These are phyloP conservation scores for Flaveria sonorensis DNA, from an alignment of 129 eudicot genomes.

Conservation along the genomic window DNA sequence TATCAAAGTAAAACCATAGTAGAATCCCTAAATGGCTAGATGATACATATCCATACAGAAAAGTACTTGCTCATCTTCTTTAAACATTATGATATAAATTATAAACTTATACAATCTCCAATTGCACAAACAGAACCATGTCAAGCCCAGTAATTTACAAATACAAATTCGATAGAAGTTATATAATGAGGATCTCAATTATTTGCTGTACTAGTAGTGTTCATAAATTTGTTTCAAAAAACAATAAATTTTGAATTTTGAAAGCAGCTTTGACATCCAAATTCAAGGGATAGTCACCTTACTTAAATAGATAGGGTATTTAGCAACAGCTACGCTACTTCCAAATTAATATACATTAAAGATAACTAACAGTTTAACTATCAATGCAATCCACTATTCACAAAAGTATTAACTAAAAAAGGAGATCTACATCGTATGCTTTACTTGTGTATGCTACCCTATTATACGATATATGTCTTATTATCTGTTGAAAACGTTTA, in stretches of 20 bases:
- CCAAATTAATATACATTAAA: neutral
- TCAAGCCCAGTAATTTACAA: no score
- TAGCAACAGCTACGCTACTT: no score
- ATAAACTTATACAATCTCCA: neutral
- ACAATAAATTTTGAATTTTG: neutral
- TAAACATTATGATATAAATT: neutral
- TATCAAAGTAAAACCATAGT: neutral
- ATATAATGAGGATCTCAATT: no score
- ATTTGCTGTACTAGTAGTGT: no score
- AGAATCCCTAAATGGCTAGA: neutral
- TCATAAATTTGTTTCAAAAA: neutral
- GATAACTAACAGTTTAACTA: neutral
- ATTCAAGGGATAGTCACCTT: neutral
- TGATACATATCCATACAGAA: neutral
- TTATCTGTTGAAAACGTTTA: no score
- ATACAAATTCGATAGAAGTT: no score
- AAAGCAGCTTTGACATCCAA: neutral
- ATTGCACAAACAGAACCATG: neutral
- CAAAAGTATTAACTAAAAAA: neutral
- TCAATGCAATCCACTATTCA: slow-evolving; percentile 6
- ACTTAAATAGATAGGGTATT: no score
- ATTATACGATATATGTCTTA: no score
- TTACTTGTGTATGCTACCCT: no score
- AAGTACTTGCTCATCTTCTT: neutral
- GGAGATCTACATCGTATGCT: slow-evolving; percentile 22